Evolutionary conservation across 345 rosid species (phyloP).

Genomic region (Draba incana): DNA sequence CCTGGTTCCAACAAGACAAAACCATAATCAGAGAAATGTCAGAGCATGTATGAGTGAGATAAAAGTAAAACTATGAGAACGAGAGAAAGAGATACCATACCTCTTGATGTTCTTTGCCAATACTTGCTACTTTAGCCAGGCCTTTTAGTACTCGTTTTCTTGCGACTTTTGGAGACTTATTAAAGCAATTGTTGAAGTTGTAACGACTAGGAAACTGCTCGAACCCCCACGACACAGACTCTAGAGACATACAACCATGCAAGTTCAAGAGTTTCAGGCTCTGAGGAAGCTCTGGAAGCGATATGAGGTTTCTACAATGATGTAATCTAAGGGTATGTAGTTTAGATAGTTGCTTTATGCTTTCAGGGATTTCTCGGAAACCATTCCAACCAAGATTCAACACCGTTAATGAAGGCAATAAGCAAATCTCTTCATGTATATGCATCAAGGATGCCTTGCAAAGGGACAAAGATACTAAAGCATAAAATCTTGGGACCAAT

Average conservation of each 20-base stretch:
- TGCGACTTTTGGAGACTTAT: neutral
- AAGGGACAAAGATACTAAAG: slow-evolving; percentile 19
- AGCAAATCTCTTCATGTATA: slow-evolving; percentile 12
- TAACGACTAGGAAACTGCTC: slow-evolving; percentile 3
- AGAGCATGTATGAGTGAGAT: slow-evolving; percentile 4
- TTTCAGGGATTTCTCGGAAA: slow-evolving; percentile 16
- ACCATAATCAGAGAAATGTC: neutral
- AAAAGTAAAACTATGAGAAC: neutral
- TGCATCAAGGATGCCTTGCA: slow-evolving; percentile 10
- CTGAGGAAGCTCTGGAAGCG: slow-evolving; percentile 30
- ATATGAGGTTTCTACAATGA: slow-evolving; percentile 12
- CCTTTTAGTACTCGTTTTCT: slow-evolving; percentile 3
- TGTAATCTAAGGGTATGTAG: slow-evolving; percentile 6
- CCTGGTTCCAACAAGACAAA: slow-evolving; percentile 4
- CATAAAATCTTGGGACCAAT: slow-evolving; percentile 20
- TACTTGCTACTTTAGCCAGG: slow-evolving; percentile 7
- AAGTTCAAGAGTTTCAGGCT: slow-evolving; percentile 15
- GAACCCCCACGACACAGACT: neutral
- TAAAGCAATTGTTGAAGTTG: slow-evolving; percentile 36
- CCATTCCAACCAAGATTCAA: slow-evolving; percentile 19
- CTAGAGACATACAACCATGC: slow-evolving; percentile 16
- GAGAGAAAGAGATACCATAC: neutral
- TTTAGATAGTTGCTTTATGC: neutral
- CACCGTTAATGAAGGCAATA: neutral
- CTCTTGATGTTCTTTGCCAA: slow-evolving; percentile 5